phyloP scores from a whole-genome alignment of 2,329 filamentous ascomycete genomes.

The Pseudogymnoascus sp. region DNA sequence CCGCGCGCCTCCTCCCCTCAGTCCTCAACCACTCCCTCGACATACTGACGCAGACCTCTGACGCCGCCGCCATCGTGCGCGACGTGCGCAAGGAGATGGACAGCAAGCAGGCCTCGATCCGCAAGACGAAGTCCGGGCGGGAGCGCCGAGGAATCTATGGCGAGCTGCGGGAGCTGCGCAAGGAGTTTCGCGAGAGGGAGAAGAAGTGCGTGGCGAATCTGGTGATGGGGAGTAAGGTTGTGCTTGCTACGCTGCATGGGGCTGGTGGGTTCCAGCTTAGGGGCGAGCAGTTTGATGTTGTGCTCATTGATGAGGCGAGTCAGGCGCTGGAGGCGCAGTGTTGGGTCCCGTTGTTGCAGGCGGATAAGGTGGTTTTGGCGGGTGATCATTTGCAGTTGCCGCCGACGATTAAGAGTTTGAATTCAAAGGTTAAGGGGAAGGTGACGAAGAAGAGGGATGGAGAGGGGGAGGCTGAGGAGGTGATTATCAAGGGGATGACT shows the following conservation, averaged over 20 bases:
- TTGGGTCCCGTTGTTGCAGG: slow-evolving; percentile 81
- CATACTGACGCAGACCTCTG: slow-evolving; percentile 80
- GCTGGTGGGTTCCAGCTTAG: slow-evolving; percentile 78
- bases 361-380: slow-evolving; percentile 78
- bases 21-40: slow-evolving; percentile 88
- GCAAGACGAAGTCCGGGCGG: slow-evolving; percentile 73
- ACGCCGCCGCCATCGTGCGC: slow-evolving; percentile 79
- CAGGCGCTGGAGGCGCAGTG: slow-evolving; percentile 95
- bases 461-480: slow-evolving; percentile 28
- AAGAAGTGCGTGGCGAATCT: slow-evolving; percentile 70
- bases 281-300: slow-evolving; percentile 77
- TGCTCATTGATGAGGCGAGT: slow-evolving; percentile 92
- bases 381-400: slow-evolving; percentile 92
- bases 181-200: slow-evolving; percentile 83
- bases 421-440: slow-evolving; percentile 36
- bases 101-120: slow-evolving; percentile 76
- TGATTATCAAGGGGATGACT: slow-evolving; percentile 45
- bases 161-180: slow-evolving; percentile 76
- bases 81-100: slow-evolving; percentile 93
- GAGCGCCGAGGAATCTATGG: slow-evolving; percentile 76
- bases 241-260: slow-evolving; percentile 86
- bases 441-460: slow-evolving; percentile 29
- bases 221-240: slow-evolving; percentile 71
- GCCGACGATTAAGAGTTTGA: slow-evolving; percentile 82
- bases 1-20: slow-evolving; percentile 78